Base-by-base conservation (phyloP, 768 basidiomycete species). In the Rhizopogon salebrosus region DNA sequence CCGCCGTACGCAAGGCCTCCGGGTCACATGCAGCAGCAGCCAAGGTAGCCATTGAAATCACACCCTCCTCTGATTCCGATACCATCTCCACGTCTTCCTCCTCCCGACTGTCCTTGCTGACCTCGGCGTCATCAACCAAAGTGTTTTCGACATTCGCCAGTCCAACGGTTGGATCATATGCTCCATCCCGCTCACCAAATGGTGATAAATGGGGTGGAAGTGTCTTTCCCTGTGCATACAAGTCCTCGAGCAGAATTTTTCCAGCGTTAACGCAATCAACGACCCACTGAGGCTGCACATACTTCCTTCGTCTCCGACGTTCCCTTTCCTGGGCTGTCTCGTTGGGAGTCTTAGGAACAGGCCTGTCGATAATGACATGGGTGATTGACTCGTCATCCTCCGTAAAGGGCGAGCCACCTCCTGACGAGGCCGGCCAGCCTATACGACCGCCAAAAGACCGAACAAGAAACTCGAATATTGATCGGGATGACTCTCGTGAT, bases 211-310 rank as follows among this genome's bases (percentile, higher is more conserved):
- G 97, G 24, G 97, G 94, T 2, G 97, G 97, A 29, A 98, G 80
- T 2, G 81, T 80, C 57, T 82, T 81, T 3, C 94, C 97, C 63
- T 93, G 94, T 22, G 75, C 78, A 65, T 98, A 98, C 24, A 79
- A 77, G 55, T 89, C 94, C 61, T 94, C 90, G 1, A 92, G 78
- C 26, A 98, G 77, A 54, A 95, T 79, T 66, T 80, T 89, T 9
- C 86, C 85, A 7, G 83, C 80, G 66, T 99, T 99, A 65, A 97
- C 84, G 67, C 90, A 97, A 67, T 99, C 97, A 34, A 92, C 91
- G 29, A 97, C 80, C 97, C 97, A 98, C 69, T 98, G 95, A 10
- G 97, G 97, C 69, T 98, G 97, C 16, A 98, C 80, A 67, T 89
- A 92, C 64, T 90, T 92, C 62, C 93, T 80, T 66, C 82, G 81